Conservation (phyloP, 371 early-diverging fungal genomes). For the Mucor plumbeus region DNA sequence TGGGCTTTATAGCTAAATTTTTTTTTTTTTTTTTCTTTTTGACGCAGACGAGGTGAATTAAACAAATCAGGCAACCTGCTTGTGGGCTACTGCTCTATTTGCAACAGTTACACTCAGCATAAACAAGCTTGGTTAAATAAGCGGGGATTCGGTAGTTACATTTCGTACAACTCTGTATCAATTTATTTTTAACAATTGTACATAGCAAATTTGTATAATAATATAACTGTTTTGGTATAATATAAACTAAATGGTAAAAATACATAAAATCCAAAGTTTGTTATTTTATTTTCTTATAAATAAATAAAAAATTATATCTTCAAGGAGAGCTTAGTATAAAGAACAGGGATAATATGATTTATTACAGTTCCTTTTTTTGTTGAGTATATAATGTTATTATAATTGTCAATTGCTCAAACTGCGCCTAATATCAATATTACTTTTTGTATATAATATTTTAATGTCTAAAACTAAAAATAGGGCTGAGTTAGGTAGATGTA, state of each 20-base stretch:
- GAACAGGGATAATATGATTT: too few species aligned
- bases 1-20: neutral
- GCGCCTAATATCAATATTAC: neutral
- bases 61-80: conserved; percentile 16
- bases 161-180: neutral
- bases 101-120: conserved; percentile 22
- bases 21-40: neutral
- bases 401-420: neutral
- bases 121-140: conserved; percentile 4
- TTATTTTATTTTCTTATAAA: too few species aligned
- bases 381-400: too few species aligned
- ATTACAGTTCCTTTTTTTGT: too few species aligned
- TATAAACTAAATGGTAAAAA: neutral
- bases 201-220: neutral
- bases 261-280: too few species aligned
- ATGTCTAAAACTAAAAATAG: neutral
- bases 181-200: neutral
- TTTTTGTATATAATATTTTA: neutral
- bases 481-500: neutral
- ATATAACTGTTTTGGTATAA: neutral
- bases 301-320: too few species aligned
- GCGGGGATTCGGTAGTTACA: conserved; percentile 16
- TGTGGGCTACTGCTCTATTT: conserved; percentile 25
- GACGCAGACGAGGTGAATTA: conserved; percentile 9
- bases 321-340: too few species aligned